phyloP scores from a whole-genome alignment of 1,139 yeast genomes.

The Suhomyces anneliseae region DNA sequence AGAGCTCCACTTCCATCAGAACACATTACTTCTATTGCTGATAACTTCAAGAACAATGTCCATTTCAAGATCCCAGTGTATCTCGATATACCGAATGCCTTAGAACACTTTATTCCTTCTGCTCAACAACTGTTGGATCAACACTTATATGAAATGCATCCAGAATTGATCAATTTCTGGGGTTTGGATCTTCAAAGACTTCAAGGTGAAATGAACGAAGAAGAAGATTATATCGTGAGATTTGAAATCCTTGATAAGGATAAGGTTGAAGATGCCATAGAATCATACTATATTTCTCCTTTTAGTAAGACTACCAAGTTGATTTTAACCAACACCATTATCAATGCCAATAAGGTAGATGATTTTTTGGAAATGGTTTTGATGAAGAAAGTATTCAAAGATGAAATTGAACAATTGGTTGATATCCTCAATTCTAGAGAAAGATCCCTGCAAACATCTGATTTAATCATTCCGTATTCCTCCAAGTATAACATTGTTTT shows the following conservation, averaged over 20 bases:
- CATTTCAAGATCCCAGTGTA: constrained; percentile 58
- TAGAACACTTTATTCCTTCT: constrained; percentile 24
- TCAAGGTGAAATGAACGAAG: constrained; percentile 6
- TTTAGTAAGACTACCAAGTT: constrained; percentile 31
- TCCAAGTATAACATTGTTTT: constrained; percentile 68
- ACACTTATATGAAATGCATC: constrained; percentile 22
- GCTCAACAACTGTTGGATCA: constrained; percentile 35
- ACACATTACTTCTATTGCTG: constrained; percentile 45
- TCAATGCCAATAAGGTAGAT: constrained; percentile 30
- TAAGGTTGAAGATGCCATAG: constrained; percentile 18
- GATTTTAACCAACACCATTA: constrained; percentile 27
- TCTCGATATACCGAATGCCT: constrained; percentile 39
- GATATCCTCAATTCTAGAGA: constrained; percentile 9
- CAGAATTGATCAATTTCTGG: constrained; percentile 28
- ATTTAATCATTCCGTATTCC: constrained; percentile 54
- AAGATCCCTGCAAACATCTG: constrained; percentile 11
- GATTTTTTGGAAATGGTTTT: constrained; percentile 35
- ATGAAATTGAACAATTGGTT: constrained; percentile 33
- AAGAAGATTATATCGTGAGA: constrained; percentile 24
- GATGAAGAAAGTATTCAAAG: constrained; percentile 35
- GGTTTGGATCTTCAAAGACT: constrained; percentile 24
- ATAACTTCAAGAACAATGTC: constrained; percentile 35
- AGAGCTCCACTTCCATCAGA: constrained; percentile 71
- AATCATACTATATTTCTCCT: constrained; percentile 34
- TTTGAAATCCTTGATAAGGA: constrained; percentile 17